Evolutionary conservation across 2,329 filamentous ascomycete species (phyloP).

Genomic region (Neoascochyta sp.): DNA sequence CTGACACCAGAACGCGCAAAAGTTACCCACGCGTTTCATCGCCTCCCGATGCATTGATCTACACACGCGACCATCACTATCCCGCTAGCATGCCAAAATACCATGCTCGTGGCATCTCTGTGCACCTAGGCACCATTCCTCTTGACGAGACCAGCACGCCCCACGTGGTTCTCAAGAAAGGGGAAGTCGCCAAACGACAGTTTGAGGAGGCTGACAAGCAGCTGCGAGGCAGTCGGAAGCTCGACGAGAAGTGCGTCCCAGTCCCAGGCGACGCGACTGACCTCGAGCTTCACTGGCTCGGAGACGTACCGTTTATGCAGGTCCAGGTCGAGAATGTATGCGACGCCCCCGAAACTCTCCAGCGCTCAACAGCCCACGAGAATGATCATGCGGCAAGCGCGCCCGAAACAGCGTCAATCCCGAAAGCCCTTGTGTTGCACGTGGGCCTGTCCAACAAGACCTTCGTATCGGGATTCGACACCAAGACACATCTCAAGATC

Average conservation of each 20-base stretch:
- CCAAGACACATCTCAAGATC: constrained; percentile 42
- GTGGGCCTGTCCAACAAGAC: constrained; percentile 30
- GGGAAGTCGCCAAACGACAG: constrained; percentile 16
- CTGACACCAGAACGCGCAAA: no score
- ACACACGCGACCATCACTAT: not conserved
- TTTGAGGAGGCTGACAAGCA: constrained; percentile 18
- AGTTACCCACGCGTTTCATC: no score
- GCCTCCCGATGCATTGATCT: no score
- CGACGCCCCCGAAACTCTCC: not conserved
- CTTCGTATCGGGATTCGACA: constrained; percentile 22
- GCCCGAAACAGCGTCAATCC: constrained; percentile 1
- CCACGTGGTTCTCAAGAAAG: constrained; percentile 20
- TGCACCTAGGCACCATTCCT: constrained; percentile 21
- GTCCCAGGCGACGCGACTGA: constrained; percentile 22
- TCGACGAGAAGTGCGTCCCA: constrained; percentile 23
- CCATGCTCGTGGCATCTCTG: constrained; percentile 22
- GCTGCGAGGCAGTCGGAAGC: constrained; percentile 14
- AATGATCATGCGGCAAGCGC: not conserved
- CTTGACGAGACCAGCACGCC: constrained; percentile 27
- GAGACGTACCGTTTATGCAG: constrained; percentile 32
- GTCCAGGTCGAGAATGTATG: constrained; percentile 14
- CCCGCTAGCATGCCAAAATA: constrained; percentile 30
- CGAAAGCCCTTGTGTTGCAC: constrained; percentile 29
- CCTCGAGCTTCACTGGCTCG: constrained; percentile 29
- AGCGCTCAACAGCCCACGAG: not conserved